Percentiles rank a stretch among this genome's conserved stretches.
These are phyloP conservation scores for Aspergillus texensis DNA, from an alignment of 2,329 filamentous ascomycete genomes.

Conservation along the genomic window DNA sequence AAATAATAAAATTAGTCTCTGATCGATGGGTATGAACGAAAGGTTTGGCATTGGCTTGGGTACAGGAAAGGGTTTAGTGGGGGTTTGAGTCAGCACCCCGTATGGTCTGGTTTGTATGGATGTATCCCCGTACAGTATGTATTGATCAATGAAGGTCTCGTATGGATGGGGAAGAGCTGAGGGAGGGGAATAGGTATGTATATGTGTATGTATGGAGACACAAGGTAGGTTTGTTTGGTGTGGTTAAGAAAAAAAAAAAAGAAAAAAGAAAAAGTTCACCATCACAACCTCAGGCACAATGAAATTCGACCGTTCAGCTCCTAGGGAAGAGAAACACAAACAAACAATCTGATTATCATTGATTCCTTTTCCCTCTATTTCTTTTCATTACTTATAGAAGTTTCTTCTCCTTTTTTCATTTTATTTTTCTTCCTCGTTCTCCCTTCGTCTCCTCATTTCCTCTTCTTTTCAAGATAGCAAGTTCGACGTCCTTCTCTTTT, in stretches of 20 bases:
- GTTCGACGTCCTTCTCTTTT: not conserved
- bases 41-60: not conserved
- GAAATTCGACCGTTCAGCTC: constrained; percentile 8
- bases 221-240: not conserved
- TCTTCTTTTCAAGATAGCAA: not conserved
- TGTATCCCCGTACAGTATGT: not conserved
- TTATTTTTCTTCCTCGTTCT: not conserved
- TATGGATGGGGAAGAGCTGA: not conserved
- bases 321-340: not conserved
- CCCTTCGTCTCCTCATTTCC: not conserved
- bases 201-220: not conserved
- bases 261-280: constrained; percentile 11
- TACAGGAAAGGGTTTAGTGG: constrained; percentile 8
- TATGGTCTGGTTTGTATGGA: not conserved
- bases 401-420: not conserved
- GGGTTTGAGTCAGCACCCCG: not conserved
- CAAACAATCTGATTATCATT: not conserved
- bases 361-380: not conserved
- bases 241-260: not conserved
- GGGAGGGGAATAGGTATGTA: no score
- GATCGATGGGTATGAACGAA: constrained; percentile 1
- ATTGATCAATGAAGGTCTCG: not conserved
- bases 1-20: not conserved
- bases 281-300: constrained; percentile 20
- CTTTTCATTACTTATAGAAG: not conserved